Evolutionary conservation across 192 early-diverging fungal species (phyloP).

Genomic region (Umbelopsis ramanniana): DNA sequence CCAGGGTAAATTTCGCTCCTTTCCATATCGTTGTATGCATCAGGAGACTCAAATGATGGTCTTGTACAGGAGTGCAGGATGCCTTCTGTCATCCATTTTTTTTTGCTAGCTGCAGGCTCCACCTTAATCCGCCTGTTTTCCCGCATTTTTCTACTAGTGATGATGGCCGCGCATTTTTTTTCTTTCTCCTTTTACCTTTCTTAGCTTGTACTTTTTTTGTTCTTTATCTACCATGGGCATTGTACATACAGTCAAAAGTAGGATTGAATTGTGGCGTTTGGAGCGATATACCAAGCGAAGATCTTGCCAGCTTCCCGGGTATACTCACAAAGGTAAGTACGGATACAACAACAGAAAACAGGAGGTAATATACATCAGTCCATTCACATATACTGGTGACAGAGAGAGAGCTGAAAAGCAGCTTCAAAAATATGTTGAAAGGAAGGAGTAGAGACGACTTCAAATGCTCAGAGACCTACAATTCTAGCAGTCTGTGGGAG

Average conservation of each 20-base stretch:
- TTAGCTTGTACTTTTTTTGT: not conserved
- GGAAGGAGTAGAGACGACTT: not conserved
- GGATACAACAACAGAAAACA: not conserved
- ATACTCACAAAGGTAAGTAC: slow-evolving; percentile 23
- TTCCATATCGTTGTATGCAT: not conserved
- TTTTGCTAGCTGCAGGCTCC: too few relatives aligned
- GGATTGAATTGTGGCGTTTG: slow-evolving; percentile 28
- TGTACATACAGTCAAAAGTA: slow-evolving; percentile 25
- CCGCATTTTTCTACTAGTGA: not conserved
- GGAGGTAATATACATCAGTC: not conserved
- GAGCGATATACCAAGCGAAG: slow-evolving; percentile 33
- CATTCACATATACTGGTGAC: not conserved
- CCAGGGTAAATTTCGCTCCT: not conserved
- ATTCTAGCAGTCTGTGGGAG: slow-evolving; percentile 7
- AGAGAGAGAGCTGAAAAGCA: not conserved
- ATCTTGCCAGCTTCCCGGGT: slow-evolving; percentile 23
- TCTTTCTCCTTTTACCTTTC: not conserved
- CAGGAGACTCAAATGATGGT: not conserved
- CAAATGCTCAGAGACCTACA: slow-evolving; percentile 33
- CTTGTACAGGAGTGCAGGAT: too few relatives aligned
- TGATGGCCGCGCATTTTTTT: not conserved
- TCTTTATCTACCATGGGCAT: slow-evolving; percentile 19
- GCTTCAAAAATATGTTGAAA: slow-evolving; percentile 5
- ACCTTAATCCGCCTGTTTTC: not conserved
- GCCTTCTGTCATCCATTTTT: too few relatives aligned